These are phyloP conservation scores for Aspergillus kassunensis DNA, from an alignment of 495 filamentous ascomycete genomes.

Conservation along the genomic window DNA sequence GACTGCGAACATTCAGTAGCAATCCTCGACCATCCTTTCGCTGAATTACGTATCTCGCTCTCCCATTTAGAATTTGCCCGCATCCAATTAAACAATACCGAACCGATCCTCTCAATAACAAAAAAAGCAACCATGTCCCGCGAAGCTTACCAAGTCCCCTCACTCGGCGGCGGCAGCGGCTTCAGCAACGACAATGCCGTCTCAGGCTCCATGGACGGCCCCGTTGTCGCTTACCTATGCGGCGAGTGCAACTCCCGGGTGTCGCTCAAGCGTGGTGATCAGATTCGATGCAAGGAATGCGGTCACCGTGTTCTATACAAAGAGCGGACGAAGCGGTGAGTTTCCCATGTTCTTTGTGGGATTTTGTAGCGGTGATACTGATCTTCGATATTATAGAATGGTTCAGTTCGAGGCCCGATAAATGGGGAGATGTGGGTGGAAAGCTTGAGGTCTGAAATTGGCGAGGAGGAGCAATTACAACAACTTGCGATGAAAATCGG, in stretches of 20 bases:
- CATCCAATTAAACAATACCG: background rate
- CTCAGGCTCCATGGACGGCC: slow-evolving; percentile 29
- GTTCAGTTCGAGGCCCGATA: slow-evolving; percentile 96
- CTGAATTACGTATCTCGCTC: too few relatives aligned
- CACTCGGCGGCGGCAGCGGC: slow-evolving; percentile 30
- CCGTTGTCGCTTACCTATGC: slow-evolving; percentile 78
- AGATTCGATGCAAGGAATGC: slow-evolving; percentile 93
- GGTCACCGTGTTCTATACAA: slow-evolving; percentile 96
- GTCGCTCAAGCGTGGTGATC: slow-evolving; percentile 74
- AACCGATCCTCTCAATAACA: background rate
- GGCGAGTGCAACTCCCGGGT: slow-evolving; percentile 88
- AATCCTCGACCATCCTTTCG: too few relatives aligned
- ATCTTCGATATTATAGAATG: slow-evolving; percentile 57
- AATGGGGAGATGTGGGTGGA: too few relatives aligned
- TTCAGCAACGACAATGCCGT: slow-evolving; percentile 32
- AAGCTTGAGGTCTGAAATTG: too few relatives aligned
- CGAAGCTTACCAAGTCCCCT: slow-evolving; percentile 48
- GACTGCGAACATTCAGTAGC: too few relatives aligned
- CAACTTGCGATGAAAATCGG: background rate
- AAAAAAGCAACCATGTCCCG: slow-evolving; percentile 35
- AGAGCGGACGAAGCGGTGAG: slow-evolving; percentile 93
- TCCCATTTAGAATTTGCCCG: too few relatives aligned
- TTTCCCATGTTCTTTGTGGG: slow-evolving; percentile 14
- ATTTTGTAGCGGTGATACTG: slow-evolving; percentile 8
- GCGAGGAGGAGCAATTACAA: too few relatives aligned